These are phyloP conservation scores for Rhizopogon vinicolor DNA, from an alignment of 768 basidiomycete species.

Conservation along the genomic window DNA sequence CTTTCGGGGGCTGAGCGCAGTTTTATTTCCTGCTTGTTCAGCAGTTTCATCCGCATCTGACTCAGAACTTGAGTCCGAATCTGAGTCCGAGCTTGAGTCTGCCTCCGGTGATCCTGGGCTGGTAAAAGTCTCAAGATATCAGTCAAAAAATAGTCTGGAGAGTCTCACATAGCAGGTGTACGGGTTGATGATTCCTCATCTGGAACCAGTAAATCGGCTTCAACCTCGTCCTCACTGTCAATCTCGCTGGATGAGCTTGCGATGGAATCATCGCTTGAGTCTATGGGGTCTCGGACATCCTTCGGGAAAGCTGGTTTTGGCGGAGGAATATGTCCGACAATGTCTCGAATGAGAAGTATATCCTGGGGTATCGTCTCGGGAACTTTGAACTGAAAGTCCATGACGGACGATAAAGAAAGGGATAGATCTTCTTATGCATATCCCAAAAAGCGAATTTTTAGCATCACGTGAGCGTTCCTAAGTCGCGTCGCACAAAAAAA, in stretches of 20 bases:
- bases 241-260: constrained; percentile 48
- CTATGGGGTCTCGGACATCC: constrained; percentile 2
- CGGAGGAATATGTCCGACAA: constrained; percentile 39
- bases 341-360: constrained; percentile 64
- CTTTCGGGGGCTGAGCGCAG: neutral
- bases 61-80: constrained; percentile 15
- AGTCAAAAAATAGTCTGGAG: constrained; percentile 6
- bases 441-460: neutral
- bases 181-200: constrained; percentile 32
- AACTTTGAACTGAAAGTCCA: constrained; percentile 45
- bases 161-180: constrained; percentile 19
- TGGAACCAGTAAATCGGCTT: constrained; percentile 48
- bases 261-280: constrained; percentile 40
- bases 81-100: constrained; percentile 30
- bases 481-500: neutral
- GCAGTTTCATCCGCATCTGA: constrained; percentile 17
- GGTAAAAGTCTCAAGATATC: constrained; percentile 19
- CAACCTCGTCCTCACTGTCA: constrained; percentile 72
- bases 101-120: constrained; percentile 32
- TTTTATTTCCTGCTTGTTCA: constrained; percentile 2
- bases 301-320: neutral
- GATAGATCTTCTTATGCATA: neutral
- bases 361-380: constrained; percentile 69
- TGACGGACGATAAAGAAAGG: neutral
- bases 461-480: neutral